Conservation (phyloP, 306 rosid genomes). For the Spatholobus suberectus region DNA sequence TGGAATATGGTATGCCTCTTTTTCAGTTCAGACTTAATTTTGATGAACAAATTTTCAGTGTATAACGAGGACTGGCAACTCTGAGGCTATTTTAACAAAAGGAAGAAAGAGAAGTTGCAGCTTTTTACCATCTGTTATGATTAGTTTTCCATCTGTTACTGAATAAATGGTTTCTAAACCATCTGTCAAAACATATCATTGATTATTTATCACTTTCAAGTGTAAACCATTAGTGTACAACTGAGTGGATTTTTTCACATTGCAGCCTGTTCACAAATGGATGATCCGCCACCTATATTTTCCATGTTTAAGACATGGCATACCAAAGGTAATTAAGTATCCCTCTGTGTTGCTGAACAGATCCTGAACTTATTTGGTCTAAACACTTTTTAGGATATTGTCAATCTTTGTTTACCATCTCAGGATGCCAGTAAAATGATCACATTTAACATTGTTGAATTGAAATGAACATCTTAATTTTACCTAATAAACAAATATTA, state of each 20-base stretch:
- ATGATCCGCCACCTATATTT: constrained; percentile 94
- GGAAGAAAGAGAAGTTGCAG: constrained; percentile 28
- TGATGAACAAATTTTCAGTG: constrained; percentile 10
- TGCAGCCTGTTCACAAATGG: constrained; percentile 99
- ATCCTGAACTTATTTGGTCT: neutral
- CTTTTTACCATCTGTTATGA: neutral
- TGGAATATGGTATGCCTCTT: constrained; percentile 92
- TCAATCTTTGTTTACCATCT: constrained; percentile 26
- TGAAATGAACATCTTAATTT: constrained; percentile 17
- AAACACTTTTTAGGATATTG: constrained; percentile 11
- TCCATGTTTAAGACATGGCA: constrained; percentile 83
- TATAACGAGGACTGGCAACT: constrained; percentile 1
- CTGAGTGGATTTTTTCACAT: constrained; percentile 38
- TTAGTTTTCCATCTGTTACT: neutral
- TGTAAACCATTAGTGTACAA: constrained; percentile 29
- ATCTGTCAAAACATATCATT: neutral
- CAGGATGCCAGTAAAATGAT: neutral
- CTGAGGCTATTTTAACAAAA: constrained; percentile 16
- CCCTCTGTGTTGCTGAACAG: constrained; percentile 12
- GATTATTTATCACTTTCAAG: constrained; percentile 6
- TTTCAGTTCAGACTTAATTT: constrained; percentile 12
- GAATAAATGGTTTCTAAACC: constrained; percentile 30
- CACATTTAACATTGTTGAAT: neutral
- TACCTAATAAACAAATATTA: neutral
- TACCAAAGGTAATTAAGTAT: constrained; percentile 73